Conservation (phyloP, 768 basidiomycete species). For the Leccinum subgranulosum region DNA sequence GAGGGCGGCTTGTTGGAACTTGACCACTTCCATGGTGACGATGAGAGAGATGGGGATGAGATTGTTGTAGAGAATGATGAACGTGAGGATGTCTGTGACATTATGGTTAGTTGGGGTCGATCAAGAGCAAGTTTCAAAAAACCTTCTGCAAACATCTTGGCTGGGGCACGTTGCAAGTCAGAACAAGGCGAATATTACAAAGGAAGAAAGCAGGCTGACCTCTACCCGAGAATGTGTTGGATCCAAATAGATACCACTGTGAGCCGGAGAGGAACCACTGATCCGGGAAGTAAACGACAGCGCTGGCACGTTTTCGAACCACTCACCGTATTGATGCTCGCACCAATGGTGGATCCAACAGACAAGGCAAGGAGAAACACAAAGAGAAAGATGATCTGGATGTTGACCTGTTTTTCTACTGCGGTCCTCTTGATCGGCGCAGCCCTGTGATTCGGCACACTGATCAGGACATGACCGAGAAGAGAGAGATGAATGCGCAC, state of each 20-base stretch:
- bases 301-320: not conserved
- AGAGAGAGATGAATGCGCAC: slow-evolving; percentile 44
- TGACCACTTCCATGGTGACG: slow-evolving; percentile 99
- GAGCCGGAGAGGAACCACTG: slow-evolving; percentile 83
- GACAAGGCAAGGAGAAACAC: slow-evolving; percentile 83
- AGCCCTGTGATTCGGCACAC: slow-evolving; percentile 48
- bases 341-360: slow-evolving; percentile 87
- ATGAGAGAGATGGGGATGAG: slow-evolving; percentile 98
- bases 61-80: slow-evolving; percentile 99
- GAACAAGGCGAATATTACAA: not conserved
- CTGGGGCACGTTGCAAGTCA: slow-evolving; percentile 33
- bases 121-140: slow-evolving; percentile 1
- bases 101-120: slow-evolving; percentile 7
- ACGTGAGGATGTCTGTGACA: slow-evolving; percentile 84
- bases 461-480: not conserved
- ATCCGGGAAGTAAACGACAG: slow-evolving; percentile 2
- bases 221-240: slow-evolving; percentile 55
- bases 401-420: slow-evolving; percentile 93
- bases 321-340: slow-evolving; percentile 76
- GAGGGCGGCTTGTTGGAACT: slow-evolving; percentile 94
- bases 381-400: slow-evolving; percentile 95
- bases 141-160: slow-evolving; percentile 83
- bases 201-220: slow-evolving; percentile 40
- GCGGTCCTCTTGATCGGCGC: slow-evolving; percentile 96
- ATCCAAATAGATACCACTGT: slow-evolving; percentile 88